Evolutionary conservation across 192 early-diverging fungal species (phyloP).

Genomic region (Coemansia sp.): DNA sequence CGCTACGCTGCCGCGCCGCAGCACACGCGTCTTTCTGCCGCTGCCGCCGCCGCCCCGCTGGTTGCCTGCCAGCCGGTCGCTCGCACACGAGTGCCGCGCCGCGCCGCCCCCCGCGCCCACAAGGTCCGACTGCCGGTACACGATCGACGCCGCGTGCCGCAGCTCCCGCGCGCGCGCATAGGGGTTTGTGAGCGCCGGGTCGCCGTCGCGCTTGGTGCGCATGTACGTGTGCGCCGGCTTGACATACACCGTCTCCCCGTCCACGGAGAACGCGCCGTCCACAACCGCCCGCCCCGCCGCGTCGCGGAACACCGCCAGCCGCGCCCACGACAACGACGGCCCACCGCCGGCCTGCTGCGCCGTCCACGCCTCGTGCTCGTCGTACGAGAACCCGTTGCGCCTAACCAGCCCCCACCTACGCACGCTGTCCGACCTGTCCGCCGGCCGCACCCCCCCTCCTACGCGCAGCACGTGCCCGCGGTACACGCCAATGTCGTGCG

Average conservation of each 20-base stretch:
- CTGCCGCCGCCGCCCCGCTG: slow-evolving; percentile 7
- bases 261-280: slow-evolving; percentile 55
- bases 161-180: slow-evolving; percentile 13
- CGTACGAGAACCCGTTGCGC: slow-evolving; percentile 35
- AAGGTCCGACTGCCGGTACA: slow-evolving; percentile 63
- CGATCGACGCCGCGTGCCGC: slow-evolving; percentile 46
- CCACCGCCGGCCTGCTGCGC: too few species aligned
- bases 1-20: slow-evolving; percentile 17
- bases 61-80: slow-evolving; percentile 20
- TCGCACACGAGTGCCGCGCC: slow-evolving; percentile 12
- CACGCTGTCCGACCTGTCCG: slow-evolving; percentile 19
- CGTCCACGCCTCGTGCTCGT: slow-evolving; percentile 31
- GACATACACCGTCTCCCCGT: slow-evolving; percentile 57
- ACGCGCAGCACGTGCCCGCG: slow-evolving; percentile 49
- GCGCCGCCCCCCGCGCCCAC: slow-evolving; percentile 7
- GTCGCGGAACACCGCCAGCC: slow-evolving; percentile 51
- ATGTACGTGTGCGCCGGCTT: slow-evolving; percentile 55
- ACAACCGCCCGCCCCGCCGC: slow-evolving; percentile 42
- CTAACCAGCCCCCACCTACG: slow-evolving; percentile 27
- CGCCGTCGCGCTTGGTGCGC: slow-evolving; percentile 52
- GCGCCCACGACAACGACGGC: slow-evolving; percentile 53
- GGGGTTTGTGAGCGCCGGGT: slow-evolving; percentile 43
- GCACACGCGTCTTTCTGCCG: slow-evolving; percentile 18
- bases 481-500: slow-evolving; percentile 55
- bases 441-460: slow-evolving; percentile 17